phyloP scores from a whole-genome alignment of 1,284 basidiomycete species.

The Irpex rosettiformis region DNA sequence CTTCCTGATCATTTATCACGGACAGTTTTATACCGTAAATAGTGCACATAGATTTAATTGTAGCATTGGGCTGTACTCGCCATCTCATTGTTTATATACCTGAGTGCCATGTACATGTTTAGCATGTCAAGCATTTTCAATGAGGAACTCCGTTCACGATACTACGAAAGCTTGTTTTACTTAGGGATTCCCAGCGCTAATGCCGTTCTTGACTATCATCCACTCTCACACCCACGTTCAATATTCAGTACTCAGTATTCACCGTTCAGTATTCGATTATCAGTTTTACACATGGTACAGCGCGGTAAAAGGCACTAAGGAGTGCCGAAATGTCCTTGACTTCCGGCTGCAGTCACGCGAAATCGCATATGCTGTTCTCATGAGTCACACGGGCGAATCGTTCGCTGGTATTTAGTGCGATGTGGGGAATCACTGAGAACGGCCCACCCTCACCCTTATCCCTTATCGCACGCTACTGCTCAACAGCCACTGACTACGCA shows the following conservation, averaged over 20 bases:
- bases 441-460: not conserved
- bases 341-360: not conserved
- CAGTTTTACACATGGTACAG: not conserved
- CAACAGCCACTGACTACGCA: constrained; percentile 6
- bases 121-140: not conserved
- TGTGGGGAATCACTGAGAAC: not conserved
- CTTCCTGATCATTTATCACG: not conserved
- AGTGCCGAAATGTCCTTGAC: not conserved
- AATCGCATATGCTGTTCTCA: not conserved
- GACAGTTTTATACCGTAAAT: no score
- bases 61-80: not conserved
- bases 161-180: no score
- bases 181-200: no score
- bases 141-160: not conserved
- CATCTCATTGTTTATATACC: not conserved
- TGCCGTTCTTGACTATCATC: no score
- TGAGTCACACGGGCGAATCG: not conserved
- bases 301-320: not conserved
- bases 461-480: not conserved
- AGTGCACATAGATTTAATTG: not conserved
- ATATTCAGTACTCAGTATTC: not conserved
- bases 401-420: not conserved
- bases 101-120: not conserved
- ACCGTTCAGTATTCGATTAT: no score
- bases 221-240: no score